Percentiles rank a stretch among this genome's conserved stretches.
Evolutionary conservation across 78 protist species (phyloP).

Genomic region (Ministeria vibrans): DNA sequence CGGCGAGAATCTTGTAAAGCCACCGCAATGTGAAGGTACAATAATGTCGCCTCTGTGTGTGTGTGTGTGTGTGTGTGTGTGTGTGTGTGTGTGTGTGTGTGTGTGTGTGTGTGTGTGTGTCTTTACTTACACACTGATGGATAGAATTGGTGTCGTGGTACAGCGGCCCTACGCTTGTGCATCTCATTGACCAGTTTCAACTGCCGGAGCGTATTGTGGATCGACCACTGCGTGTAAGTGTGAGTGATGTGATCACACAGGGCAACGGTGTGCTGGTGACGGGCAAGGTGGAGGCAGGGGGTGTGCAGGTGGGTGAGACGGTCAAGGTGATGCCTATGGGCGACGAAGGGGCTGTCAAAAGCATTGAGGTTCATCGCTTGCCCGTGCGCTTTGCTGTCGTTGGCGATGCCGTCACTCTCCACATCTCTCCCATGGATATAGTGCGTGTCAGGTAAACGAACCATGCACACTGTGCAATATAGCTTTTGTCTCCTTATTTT

Average conservation of each 20-base stretch:
- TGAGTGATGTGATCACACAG: conserved; percentile 66
- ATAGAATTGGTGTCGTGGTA: conserved; percentile 53
- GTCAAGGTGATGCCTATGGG: conserved; percentile 41
- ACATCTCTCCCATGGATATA: background rate
- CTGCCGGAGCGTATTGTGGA: conserved; percentile 41
- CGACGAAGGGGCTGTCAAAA: conserved; percentile 41
- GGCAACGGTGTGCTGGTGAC: conserved; percentile 35
- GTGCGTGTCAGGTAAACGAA: background rate
- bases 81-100: background rate
- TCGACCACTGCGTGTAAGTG: conserved; percentile 64
- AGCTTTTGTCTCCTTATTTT: no score
- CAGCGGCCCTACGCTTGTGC: conserved; percentile 48
- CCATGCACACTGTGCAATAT: background rate
- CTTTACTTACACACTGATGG: background rate
- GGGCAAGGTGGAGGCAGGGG: conserved; percentile 73
- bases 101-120: background rate
- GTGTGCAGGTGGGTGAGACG: conserved; percentile 41
- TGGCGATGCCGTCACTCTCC: conserved; percentile 56
- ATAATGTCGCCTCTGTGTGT: background rate
- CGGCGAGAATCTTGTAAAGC: conserved; percentile 64
- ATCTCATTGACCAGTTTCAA: conserved; percentile 36
- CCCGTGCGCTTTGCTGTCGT: conserved; percentile 47
- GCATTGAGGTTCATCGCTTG: background rate
- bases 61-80: background rate
- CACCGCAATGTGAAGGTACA: background rate